Conservation (phyloP, 1,139 yeast genomes). For the Wickerhamomyces sp. region DNA sequence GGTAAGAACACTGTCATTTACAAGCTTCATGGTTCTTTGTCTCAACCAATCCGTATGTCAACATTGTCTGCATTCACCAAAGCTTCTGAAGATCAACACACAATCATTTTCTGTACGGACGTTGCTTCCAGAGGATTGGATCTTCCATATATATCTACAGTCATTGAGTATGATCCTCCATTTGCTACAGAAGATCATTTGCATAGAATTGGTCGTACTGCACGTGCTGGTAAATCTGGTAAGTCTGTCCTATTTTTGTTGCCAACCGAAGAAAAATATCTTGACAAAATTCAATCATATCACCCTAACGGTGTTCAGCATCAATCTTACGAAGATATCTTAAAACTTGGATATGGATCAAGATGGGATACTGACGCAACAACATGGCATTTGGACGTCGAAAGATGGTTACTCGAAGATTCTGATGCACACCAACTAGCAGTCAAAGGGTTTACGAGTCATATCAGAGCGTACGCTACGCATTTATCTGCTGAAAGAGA, state of each 20-base stretch:
- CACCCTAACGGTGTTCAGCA: constrained; percentile 64
- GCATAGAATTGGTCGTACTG: constrained; percentile 72
- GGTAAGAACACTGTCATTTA: constrained; percentile 48
- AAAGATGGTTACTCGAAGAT: constrained; percentile 80
- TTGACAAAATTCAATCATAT: constrained; percentile 47
- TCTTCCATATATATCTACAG: constrained; percentile 59
- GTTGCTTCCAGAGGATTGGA: constrained; percentile 74
- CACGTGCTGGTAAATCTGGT: constrained; percentile 67
- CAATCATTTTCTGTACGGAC: constrained; percentile 77
- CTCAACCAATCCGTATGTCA: constrained; percentile 75
- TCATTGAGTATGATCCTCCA: constrained; percentile 67
- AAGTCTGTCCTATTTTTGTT: constrained; percentile 66
- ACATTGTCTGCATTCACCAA: constrained; percentile 48
- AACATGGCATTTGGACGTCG: constrained; percentile 89
- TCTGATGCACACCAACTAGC: constrained; percentile 56
- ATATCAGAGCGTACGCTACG: constrained; percentile 94
- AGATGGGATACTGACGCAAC: constrained; percentile 96
- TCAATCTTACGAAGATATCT: constrained; percentile 45
- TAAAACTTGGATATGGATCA: constrained; percentile 45
- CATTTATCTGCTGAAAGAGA: constrained; percentile 77
- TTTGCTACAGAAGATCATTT: constrained; percentile 67
- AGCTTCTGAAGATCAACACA: constrained; percentile 39
- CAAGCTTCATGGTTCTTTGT: constrained; percentile 85
- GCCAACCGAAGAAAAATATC: constrained; percentile 89
- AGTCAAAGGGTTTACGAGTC: constrained; percentile 77